phyloP scores from a whole-genome alignment of 768 basidiomycete species.

The Floccularia luteovirens region DNA sequence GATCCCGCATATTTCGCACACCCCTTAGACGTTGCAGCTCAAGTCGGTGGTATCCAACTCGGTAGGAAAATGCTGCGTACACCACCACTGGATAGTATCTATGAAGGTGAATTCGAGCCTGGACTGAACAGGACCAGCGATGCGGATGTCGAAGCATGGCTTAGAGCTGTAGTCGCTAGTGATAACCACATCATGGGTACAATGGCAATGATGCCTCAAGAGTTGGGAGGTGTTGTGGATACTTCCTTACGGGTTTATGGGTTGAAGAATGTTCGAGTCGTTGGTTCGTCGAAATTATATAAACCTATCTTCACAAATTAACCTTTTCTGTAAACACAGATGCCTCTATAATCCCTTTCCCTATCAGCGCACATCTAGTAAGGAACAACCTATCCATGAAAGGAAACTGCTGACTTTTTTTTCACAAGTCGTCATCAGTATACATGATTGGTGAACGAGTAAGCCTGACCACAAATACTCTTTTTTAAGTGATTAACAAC shows the following conservation, averaged over 20 bases:
- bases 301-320: background rate
- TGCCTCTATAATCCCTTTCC: conserved; percentile 24
- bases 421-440: conserved; percentile 13
- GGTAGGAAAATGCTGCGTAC: conserved; percentile 18
- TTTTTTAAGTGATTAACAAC: too few relatives aligned
- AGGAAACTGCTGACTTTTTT: conserved; percentile 2
- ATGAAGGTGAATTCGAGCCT: conserved; percentile 22
- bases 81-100: conserved; percentile 21
- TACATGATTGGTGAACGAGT: conserved; percentile 23
- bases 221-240: conserved; percentile 30
- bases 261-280: conserved; percentile 23
- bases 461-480: conserved; percentile 1
- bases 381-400: conserved; percentile 3
- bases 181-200: conserved; percentile 28
- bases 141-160: conserved; percentile 15
- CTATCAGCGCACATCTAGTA: conserved; percentile 22
- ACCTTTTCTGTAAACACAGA: conserved; percentile 9
- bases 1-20: conserved; percentile 39
- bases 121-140: conserved; percentile 13
- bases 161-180: conserved; percentile 16
- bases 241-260: conserved; percentile 26
- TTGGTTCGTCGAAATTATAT: conserved; percentile 12
- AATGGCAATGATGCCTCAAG: conserved; percentile 29
- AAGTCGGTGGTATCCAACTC: conserved; percentile 23
- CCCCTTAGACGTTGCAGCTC: conserved; percentile 20